phyloP scores from a whole-genome alignment of 805 yeast species.

The Dipodascus albidus region DNA sequence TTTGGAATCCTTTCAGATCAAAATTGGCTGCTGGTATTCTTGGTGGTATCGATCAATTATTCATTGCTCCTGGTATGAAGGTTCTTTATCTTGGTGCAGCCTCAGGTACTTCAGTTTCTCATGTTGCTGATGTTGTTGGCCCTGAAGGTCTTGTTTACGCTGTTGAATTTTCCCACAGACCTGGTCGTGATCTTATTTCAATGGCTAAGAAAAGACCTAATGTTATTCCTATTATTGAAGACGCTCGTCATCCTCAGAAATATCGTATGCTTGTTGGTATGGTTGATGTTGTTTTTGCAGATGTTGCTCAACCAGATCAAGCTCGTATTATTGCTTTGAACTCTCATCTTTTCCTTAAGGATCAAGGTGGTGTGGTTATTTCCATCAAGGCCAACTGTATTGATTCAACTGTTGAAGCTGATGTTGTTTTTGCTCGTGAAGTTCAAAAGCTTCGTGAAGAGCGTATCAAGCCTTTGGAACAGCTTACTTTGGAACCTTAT shows the following conservation, averaged over 20 bases:
- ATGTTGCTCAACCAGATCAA: conserved; percentile 99
- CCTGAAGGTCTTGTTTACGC: conserved; percentile 99
- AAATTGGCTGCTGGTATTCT: conserved; percentile 99
- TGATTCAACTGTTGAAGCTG: conserved; percentile 98
- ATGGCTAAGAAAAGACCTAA: conserved; percentile 99
- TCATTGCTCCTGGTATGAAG: conserved; percentile 96
- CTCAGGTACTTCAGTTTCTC: conserved; percentile 97
- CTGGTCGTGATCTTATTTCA: conserved; percentile 97
- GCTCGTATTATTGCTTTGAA: conserved; percentile 98
- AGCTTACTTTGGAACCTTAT: conserved; percentile 97
- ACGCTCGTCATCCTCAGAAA: conserved; percentile 99
- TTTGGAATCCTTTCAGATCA: conserved; percentile 99
- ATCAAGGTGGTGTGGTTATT: conserved; percentile 96
- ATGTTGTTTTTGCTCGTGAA: conserved; percentile 98
- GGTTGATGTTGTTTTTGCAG: conserved; percentile 98
- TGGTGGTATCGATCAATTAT: conserved; percentile 98
- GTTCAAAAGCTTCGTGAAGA: conserved; percentile 98
- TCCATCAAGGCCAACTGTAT: conserved; percentile 99
- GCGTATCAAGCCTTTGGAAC: conserved; percentile 96
- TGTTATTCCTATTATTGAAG: conserved; percentile 97
- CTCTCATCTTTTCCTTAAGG: conserved; percentile 95
- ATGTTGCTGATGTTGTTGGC: conserved; percentile 96
- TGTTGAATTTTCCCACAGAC: conserved; percentile 98
- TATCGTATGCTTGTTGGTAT: conserved; percentile 98
- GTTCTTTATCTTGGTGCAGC: conserved; percentile 98